phyloP scores from a whole-genome alignment of 352 stramenopile genomes.

The Phytophthora pistaciae region DNA sequence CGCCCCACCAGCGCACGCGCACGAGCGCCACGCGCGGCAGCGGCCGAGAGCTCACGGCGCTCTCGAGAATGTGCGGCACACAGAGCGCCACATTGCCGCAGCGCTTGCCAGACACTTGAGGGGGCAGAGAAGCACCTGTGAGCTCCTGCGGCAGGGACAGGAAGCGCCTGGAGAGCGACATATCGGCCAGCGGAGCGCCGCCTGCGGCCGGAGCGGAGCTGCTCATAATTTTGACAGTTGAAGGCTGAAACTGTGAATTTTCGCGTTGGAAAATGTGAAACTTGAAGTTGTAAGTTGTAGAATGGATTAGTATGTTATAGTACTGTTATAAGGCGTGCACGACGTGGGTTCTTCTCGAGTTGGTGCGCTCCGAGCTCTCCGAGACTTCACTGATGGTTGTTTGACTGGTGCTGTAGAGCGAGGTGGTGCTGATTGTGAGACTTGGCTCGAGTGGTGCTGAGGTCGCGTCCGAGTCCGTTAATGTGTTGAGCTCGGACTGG shows the following conservation, averaged over 20 bases:
- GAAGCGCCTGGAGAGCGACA: slow-evolving; percentile 42
- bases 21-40: slow-evolving; percentile 53
- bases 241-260: neutral
- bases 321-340: slow-evolving; percentile 13
- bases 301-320: neutral
- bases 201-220: neutral
- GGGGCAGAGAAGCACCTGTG: slow-evolving; percentile 47
- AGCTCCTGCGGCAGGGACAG: slow-evolving; percentile 46
- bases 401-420: slow-evolving; percentile 17
- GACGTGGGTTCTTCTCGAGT: slow-evolving; percentile 10
- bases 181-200: neutral
- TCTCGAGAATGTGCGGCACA: slow-evolving; percentile 51
- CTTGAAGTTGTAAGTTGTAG: slow-evolving; percentile 2
- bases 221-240: neutral
- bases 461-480: neutral
- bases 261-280: neutral
- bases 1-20: slow-evolving; percentile 54
- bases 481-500: slow-evolving; percentile 7
- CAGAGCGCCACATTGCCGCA: slow-evolving; percentile 45
- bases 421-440: neutral
- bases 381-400: slow-evolving; percentile 13
- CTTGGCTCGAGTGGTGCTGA: neutral
- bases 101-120: slow-evolving; percentile 40
- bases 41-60: slow-evolving; percentile 32
- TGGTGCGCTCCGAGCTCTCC: slow-evolving; percentile 21